A percentile compares a stretch with the other conserved stretches of the same genome.
Evolutionary conservation across 768 basidiomycete species (phyloP).

Genomic region (Termitomyces sp.): DNA sequence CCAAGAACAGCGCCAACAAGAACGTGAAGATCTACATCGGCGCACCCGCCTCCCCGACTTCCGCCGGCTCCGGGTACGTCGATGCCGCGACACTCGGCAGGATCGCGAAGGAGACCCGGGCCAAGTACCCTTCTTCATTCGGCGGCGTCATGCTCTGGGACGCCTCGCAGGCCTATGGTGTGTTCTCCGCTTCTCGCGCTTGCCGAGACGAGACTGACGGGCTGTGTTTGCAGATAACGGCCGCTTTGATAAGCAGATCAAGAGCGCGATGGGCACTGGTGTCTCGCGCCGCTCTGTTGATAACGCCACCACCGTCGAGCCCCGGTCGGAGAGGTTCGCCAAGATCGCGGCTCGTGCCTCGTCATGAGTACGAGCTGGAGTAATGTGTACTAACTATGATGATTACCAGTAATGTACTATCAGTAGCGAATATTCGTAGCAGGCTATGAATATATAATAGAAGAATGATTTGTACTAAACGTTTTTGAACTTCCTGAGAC

Average conservation of each 20-base stretch:
- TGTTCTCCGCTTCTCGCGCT: not conserved
- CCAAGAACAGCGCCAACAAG: slow-evolving; percentile 44
- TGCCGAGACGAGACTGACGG: not conserved
- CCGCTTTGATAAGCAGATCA: slow-evolving; percentile 36
- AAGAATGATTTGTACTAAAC: not conserved
- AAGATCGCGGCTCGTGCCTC: not conserved
- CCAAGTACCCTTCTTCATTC: slow-evolving; percentile 48
- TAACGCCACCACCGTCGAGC: not conserved
- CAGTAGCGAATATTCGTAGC: not conserved
- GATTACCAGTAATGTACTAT: not conserved
- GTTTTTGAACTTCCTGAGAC: too few relatives aligned
- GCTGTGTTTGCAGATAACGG: slow-evolving; percentile 24
- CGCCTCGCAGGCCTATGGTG: slow-evolving; percentile 34
- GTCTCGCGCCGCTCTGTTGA: not conserved
- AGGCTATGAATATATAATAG: not conserved
- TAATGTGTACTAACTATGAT: not conserved
- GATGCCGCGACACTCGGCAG: slow-evolving; percentile 33
- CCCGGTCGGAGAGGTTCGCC: not conserved
- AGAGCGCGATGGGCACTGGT: slow-evolving; percentile 26
- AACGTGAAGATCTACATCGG: slow-evolving; percentile 54
- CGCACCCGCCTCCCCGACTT: slow-evolving; percentile 39
- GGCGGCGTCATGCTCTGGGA: slow-evolving; percentile 46
- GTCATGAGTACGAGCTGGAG: not conserved
- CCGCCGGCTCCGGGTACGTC: slow-evolving; percentile 49
- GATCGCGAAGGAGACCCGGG: slow-evolving; percentile 34